Conservation (phyloP, 2,329 filamentous ascomycete species). For the Aspergillus tamarii region DNA sequence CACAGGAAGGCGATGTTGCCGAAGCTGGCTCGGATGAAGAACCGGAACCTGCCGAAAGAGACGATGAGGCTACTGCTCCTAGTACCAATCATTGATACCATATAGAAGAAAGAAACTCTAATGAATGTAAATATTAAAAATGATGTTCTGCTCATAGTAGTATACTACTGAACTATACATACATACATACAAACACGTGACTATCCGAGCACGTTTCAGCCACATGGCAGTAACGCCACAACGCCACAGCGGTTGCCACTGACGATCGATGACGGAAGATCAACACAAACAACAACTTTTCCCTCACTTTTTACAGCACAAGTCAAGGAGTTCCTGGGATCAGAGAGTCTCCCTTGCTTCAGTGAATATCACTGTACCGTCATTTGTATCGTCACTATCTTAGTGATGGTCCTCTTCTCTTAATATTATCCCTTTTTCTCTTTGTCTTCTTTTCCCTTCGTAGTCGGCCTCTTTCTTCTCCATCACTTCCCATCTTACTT, state of each 20-base stretch:
- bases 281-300: constrained; percentile 23
- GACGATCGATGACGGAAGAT: constrained; percentile 27
- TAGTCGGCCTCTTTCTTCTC: neutral
- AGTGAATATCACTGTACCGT: neutral
- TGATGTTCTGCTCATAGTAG: neutral
- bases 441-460: neutral
- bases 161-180: no score
- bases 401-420: neutral
- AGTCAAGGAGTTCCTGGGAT: neutral
- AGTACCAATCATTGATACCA: neutral
- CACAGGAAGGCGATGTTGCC: constrained; percentile 31
- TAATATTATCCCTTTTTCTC: neutral
- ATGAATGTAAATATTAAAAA: neutral
- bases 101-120: neutral
- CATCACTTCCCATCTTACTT: neutral
- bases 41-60: constrained; percentile 8
- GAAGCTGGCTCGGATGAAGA: constrained; percentile 21
- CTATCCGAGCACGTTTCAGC: constrained; percentile 1
- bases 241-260: constrained; percentile 27
- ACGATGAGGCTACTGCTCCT: neutral
- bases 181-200: neutral
- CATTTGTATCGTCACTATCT: neutral
- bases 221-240: constrained; percentile 17
- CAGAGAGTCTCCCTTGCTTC: neutral
- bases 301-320: constrained; percentile 16